phyloP scores from a whole-genome alignment of 768 basidiomycete genomes.

The Russula compacta region DNA sequence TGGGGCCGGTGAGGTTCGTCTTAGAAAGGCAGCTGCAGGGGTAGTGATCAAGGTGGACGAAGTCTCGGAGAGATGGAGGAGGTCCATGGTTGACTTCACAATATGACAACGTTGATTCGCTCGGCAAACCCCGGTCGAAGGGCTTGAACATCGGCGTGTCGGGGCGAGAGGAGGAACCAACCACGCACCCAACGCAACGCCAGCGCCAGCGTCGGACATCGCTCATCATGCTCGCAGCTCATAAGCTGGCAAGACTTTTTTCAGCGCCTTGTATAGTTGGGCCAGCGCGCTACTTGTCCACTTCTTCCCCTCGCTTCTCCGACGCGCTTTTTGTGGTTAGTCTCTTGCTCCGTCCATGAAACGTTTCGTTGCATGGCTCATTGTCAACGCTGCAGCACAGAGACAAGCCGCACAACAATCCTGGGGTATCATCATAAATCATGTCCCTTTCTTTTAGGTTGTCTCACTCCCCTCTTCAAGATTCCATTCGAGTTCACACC shows the following conservation, averaged over 20 bases:
- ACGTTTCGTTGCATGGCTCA: constrained; percentile 16
- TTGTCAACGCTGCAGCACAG: constrained; percentile 57
- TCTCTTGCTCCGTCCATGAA: constrained; percentile 21
- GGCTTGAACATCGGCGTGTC: neutral
- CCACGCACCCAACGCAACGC: neutral
- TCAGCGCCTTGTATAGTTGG: neutral
- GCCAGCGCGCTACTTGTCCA: constrained; percentile 27
- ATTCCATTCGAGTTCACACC: constrained; percentile 82
- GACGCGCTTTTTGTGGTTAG: constrained; percentile 84
- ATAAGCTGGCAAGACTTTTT: constrained; percentile 7
- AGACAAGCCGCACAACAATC: constrained; percentile 91
- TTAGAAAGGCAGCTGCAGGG: constrained; percentile 67
- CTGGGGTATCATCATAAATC: constrained; percentile 44
- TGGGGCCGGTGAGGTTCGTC: constrained; percentile 50
- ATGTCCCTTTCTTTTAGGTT: neutral
- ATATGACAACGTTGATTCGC: constrained; percentile 17
- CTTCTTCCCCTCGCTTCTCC: constrained; percentile 44
- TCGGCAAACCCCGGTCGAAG: constrained; percentile 14
- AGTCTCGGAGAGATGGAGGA: constrained; percentile 56
- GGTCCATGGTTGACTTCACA: constrained; percentile 44
- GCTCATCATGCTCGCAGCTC: constrained; percentile 8
- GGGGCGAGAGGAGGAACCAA: neutral
- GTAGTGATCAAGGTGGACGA: constrained; percentile 76
- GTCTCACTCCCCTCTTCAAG: constrained; percentile 31
- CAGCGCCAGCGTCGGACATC: neutral